Evolutionary conservation across 805 yeast genomes (phyloP).

Genomic region (Candida dendrica): DNA sequence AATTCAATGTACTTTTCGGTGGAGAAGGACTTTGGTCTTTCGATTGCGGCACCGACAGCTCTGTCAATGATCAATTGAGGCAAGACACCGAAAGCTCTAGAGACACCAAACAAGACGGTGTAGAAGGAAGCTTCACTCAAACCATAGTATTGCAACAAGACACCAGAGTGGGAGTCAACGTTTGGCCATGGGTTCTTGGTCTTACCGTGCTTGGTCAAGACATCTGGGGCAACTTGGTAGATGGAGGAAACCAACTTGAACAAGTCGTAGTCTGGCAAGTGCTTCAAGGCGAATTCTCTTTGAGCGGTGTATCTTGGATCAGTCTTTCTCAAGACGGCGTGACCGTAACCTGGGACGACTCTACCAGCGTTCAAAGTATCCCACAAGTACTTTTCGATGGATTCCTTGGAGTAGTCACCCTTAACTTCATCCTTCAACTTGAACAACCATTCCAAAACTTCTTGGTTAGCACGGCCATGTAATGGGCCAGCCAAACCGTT

Average conservation of each 20-base stretch:
- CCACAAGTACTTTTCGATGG: constrained; percentile 74
- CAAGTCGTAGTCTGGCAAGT: constrained; percentile 72
- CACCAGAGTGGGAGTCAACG: constrained; percentile 86
- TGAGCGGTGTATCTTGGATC: constrained; percentile 86
- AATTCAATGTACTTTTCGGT: constrained; percentile 86
- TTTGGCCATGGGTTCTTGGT: constrained; percentile 93
- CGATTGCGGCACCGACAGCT: constrained; percentile 75
- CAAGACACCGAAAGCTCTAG: constrained; percentile 81
- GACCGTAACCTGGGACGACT: constrained; percentile 87
- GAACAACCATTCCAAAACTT: constrained; percentile 75
- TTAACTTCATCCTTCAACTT: constrained; percentile 50
- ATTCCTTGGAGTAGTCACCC: constrained; percentile 62
- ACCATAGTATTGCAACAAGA: constrained; percentile 78
- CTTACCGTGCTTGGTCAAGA: constrained; percentile 78
- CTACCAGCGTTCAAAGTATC: constrained; percentile 73
- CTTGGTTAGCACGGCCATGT: constrained; percentile 86
- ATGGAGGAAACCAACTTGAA: constrained; percentile 73
- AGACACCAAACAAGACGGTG: constrained; percentile 81
- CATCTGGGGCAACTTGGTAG: constrained; percentile 78
- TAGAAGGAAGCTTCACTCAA: constrained; percentile 75
- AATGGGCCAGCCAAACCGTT: constrained; percentile 85
- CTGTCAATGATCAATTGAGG: constrained; percentile 83
- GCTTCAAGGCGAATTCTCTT: constrained; percentile 71
- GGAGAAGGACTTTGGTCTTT: constrained; percentile 90
- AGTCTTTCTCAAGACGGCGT: constrained; percentile 81